Evolutionary conservation across 2,329 filamentous ascomycete species (phyloP), one percentile per base, ranked within the genome.

Genomic region (Diplodia sapinea): DNA sequence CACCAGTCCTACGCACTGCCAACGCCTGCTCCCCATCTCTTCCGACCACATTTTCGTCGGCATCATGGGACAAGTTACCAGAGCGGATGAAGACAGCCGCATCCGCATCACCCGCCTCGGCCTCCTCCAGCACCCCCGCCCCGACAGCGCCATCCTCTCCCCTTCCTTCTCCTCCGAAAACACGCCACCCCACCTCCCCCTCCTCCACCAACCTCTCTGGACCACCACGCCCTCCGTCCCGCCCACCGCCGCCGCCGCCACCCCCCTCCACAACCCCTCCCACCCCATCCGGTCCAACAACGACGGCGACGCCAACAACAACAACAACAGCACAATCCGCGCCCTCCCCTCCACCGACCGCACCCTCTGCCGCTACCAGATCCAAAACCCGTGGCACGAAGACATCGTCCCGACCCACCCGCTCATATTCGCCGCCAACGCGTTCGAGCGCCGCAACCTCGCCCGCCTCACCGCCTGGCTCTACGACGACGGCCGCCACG

Each of bases 391-490:
- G 4, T 49, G 8, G 1, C 59, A 64, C 13, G 47, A 57, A 9
- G 70, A 71, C 49, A 33, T 69, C 26, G 20, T 70, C n/a, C 63
- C 70, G 1, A 51, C 68, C 36, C 31, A 69, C 4, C 33, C 66
- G 20, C 50, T 73, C 26, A 17, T 70, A 52, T 72, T 70, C 70
- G 63, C 62, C 47, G 38, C 68, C 20, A n/a, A 12, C n/a, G 31
- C 40, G n/a, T 3, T 4, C 4, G 50, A 62, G 33, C 62, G 67
- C 15, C 43, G 51, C 13, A 38, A 31, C 40, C 49, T 71, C 8
- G 40, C 4, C 1, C 40, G 57, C 13, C 67, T 72, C 13, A 70
- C 68, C 2, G 64, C 65, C 2, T 68, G 70, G 7, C 40, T 31
- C 26, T 40, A 9, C 43, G 56, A 63, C 43, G 56, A 63, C 5